phyloP scores from a whole-genome alignment of 2,329 filamentous ascomycete genomes.

The Penicillium sp. region DNA sequence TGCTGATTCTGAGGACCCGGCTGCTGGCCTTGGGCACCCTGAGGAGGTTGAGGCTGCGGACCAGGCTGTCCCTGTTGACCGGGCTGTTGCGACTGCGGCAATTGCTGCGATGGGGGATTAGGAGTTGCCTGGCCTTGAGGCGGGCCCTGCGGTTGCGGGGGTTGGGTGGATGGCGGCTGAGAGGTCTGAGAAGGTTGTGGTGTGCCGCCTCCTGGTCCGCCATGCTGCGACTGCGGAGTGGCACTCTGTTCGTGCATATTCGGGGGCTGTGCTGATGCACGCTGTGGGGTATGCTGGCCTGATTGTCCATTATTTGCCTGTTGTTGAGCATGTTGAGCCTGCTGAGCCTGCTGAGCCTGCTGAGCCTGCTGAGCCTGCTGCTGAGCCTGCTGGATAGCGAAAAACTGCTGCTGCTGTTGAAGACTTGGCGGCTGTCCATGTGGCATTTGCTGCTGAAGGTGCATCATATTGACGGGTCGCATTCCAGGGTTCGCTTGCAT shows the following conservation, averaged over 20 bases:
- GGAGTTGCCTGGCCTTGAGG: slow-evolving; percentile 39
- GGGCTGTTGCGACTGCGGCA: slow-evolving; percentile 40
- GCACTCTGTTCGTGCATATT: slow-evolving; percentile 45
- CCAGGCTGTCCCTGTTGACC: slow-evolving; percentile 32
- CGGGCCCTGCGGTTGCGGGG: slow-evolving; percentile 36
- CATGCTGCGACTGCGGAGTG: slow-evolving; percentile 47
- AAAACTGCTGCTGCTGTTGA: slow-evolving; percentile 45
- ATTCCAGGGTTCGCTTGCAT: slow-evolving; percentile 45
- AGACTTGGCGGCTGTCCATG: slow-evolving; percentile 45
- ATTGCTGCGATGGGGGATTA: slow-evolving; percentile 37
- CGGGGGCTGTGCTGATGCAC: slow-evolving; percentile 43
- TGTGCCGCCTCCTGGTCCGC: slow-evolving; percentile 39
- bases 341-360: slow-evolving; percentile 31
- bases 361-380: slow-evolving; percentile 36
- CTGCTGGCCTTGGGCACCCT: slow-evolving; percentile 30
- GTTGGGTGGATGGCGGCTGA: slow-evolving; percentile 36
- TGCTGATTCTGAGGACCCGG: slow-evolving; percentile 37
- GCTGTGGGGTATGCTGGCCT: slow-evolving; percentile 40
- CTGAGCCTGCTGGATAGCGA: slow-evolving; percentile 40
- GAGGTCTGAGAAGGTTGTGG: slow-evolving; percentile 37
- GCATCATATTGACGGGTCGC: slow-evolving; percentile 42
- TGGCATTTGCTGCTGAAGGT: slow-evolving; percentile 44
- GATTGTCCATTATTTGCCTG: slow-evolving; percentile 25
- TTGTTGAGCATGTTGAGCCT: slow-evolving; percentile 24
- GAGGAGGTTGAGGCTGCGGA: slow-evolving; percentile 37